A percentile compares a stretch with the other conserved stretches of the same genome.
Conservation (phyloP, 2,329 filamentous ascomycete species). For the Monosporascus sp. region DNA sequence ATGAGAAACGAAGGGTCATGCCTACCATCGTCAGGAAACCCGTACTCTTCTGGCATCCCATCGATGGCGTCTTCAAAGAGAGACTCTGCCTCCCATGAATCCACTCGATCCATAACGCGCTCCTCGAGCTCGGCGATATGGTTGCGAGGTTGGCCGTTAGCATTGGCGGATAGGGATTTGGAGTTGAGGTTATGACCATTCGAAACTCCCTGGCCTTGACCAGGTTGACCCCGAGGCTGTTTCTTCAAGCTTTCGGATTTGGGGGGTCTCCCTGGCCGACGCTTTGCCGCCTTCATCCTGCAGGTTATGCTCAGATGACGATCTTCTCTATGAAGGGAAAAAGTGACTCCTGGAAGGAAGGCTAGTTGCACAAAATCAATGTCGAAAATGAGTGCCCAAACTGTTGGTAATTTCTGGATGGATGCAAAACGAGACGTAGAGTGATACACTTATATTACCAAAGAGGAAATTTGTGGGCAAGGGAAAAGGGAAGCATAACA, state of each 20-base stretch:
- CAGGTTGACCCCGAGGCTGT: neutral
- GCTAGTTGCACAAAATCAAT: too few relatives aligned
- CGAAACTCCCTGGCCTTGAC: conserved; percentile 7
- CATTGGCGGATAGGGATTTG: neutral
- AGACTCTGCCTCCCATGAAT: conserved; percentile 60
- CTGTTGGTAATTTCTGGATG: too few relatives aligned
- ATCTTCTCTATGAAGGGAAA: neutral
- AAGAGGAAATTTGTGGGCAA: too few relatives aligned
- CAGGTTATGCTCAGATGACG: neutral
- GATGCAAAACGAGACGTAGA: too few relatives aligned
- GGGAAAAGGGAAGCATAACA: too few relatives aligned
- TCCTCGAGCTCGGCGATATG: conserved; percentile 41
- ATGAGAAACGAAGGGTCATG: conserved; percentile 16
- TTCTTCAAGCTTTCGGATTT: neutral
- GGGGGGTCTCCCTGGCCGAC: neutral
- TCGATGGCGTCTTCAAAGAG: conserved; percentile 59
- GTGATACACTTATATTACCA: too few relatives aligned
- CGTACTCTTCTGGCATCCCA: conserved; percentile 46
- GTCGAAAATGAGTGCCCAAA: too few relatives aligned
- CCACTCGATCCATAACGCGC: conserved; percentile 44
- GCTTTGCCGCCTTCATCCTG: neutral
- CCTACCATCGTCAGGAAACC: conserved; percentile 38
- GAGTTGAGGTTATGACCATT: conserved; percentile 5
- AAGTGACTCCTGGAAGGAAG: too few relatives aligned
- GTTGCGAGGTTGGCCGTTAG: neutral